Evolutionary conservation across 768 basidiomycete species (phyloP).

Genomic region (Strobilomyces dryophilus): DNA sequence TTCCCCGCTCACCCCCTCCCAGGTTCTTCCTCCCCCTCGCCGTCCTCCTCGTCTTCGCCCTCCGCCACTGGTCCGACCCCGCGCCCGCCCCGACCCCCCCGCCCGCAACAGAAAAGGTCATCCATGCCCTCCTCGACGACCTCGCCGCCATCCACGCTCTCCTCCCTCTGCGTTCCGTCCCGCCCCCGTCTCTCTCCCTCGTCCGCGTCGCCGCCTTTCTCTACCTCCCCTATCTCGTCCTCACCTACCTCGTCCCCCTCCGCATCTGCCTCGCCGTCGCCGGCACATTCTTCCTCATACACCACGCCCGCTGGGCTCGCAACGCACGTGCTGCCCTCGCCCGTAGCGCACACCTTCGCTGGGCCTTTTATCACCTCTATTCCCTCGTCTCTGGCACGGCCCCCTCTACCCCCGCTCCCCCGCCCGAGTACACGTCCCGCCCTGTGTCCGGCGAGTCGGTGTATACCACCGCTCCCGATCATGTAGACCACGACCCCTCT

Average conservation of each 20-base stretch:
- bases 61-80: constrained; percentile 26
- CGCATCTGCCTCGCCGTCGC: constrained; percentile 55
- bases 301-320: constrained; percentile 65
- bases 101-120: constrained; percentile 49
- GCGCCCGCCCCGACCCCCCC: constrained; percentile 17
- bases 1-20: constrained; percentile 1
- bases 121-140: constrained; percentile 58
- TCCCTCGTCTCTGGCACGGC: constrained; percentile 53
- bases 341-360: constrained; percentile 66
- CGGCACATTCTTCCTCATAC: constrained; percentile 57
- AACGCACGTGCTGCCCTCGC: constrained; percentile 53
- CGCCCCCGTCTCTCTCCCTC: constrained; percentile 33
- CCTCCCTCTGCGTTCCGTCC: constrained; percentile 39
- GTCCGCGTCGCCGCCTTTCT: constrained; percentile 54
- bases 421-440: constrained; percentile 27
- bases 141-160: constrained; percentile 61
- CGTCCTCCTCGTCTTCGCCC: constrained; percentile 37
- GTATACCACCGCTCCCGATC: constrained; percentile 14
- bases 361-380: constrained; percentile 51
- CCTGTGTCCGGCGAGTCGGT: constrained; percentile 19
- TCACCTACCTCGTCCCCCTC: constrained; percentile 60
- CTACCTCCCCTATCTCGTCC: constrained; percentile 62
- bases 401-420: constrained; percentile 39
- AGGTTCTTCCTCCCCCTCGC: constrained; percentile 60
- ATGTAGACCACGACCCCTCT: constrained; percentile 8